Evolutionary conservation across 768 basidiomycete species (phyloP), one percentile per base, ranked within the genome.

Genomic region (Daedaleopsis sinensis): DNA sequence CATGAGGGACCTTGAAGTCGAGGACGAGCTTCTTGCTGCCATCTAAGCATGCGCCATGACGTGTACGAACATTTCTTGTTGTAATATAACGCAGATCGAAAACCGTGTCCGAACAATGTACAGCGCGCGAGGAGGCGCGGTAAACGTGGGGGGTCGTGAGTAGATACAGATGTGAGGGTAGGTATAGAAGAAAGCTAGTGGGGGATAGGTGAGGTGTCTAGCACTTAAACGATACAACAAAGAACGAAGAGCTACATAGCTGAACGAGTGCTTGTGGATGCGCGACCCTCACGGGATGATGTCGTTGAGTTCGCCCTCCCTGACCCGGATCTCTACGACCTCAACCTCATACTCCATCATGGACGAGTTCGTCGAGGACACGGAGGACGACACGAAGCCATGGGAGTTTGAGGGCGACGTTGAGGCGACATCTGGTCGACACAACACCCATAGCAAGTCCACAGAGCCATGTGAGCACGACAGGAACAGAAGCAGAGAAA

Each of bases 321-420:
- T 80, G 61, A 94, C 90, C 61, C 91, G 82, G 72, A 94, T 94
- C 77, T 93, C 90, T 67, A 91, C 92, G 39, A 93, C 91, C 73
- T 94, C 91, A 61, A 93, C 86, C 71, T 93, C 90, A 65, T 90
- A 92, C 67, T 91, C 89, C 63, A 82, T 84, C 64, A 90, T 74
- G 56, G 83, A 83, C 48, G 86, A 84, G 72, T 84, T 84, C 51
- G 82, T 83, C 53, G 89, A 88, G 13, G 89, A 87, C 42, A 83
- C 82, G 46, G 89, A 89, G 53, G 85, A 84, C 58, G 87, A 87
- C 68, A 87, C 77, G 73, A 87, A 88, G 60, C 86, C 84, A 55
- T 72, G 76, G 19, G 87, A 83, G 69, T 84, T 88, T 32, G 90
- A 89, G 46, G 91, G 90, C 23, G 91, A 93, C 21, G 90, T 93